A percentile compares a stretch with the other conserved stretches of the same genome.
These are phyloP conservation scores for Camellia oleifera DNA, from an alignment of 179 eudicot genomes.

Conservation along the genomic window DNA sequence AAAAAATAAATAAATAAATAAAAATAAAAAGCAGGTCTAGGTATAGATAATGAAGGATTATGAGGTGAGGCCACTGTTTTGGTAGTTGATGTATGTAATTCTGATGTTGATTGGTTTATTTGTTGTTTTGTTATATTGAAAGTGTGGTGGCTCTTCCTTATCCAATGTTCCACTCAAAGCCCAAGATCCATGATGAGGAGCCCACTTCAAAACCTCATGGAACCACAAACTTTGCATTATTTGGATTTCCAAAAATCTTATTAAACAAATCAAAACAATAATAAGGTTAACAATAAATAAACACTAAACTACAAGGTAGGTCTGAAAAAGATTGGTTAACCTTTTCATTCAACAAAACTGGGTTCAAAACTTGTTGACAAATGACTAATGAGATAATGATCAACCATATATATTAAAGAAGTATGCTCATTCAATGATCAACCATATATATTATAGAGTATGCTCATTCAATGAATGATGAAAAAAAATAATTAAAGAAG, in stretches of 20 bases:
- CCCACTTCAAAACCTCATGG: constrained; percentile 1
- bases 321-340: constrained; percentile 9
- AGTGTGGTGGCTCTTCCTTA: background rate
- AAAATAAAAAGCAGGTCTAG: background rate
- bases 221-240: background rate
- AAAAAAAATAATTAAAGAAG: too few species aligned
- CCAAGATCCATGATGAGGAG: background rate
- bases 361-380: background rate
- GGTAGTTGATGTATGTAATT: background rate
- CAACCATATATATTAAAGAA: background rate
- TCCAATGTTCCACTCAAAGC: background rate
- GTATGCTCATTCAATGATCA: background rate
- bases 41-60: background rate
- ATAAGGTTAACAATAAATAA: background rate
- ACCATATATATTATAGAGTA: background rate
- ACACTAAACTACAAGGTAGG: background rate
- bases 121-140: background rate
- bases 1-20: too few species aligned
- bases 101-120: background rate
- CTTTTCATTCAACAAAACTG: background rate
- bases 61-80: background rate
- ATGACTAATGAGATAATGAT: background rate
- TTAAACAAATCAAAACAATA: background rate
- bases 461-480: too few species aligned
- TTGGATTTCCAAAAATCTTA: constrained; percentile 5